Evolutionary conservation across 768 basidiomycete genomes (phyloP).

Genomic region (Termitomyces sp.): DNA sequence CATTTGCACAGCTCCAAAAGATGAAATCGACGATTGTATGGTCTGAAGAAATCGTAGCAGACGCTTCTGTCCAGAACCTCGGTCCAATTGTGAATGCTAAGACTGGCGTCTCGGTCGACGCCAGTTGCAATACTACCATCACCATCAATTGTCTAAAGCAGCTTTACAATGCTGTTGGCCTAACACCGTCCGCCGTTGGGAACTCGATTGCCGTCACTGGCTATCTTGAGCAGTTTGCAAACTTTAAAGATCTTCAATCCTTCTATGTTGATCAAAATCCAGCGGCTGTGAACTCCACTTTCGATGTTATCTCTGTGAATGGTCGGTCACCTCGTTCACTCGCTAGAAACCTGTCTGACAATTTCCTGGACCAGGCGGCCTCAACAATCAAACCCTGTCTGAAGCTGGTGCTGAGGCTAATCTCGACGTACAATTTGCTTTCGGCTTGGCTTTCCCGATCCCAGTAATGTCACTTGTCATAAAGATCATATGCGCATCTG

Average conservation of each 20-base stretch:
- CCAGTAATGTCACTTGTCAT: conserved; percentile 25
- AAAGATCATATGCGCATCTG: background rate
- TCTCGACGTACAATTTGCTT: conserved; percentile 61
- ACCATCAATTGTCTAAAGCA: conserved; percentile 52
- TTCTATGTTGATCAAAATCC: conserved; percentile 48
- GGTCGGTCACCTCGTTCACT: conserved; percentile 29
- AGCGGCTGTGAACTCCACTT: conserved; percentile 44
- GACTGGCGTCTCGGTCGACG: conserved; percentile 28
- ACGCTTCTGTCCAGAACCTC: conserved; percentile 3
- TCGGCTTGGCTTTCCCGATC: conserved; percentile 59
- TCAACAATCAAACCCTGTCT: conserved; percentile 48
- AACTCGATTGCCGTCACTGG: conserved; percentile 53
- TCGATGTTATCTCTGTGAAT: conserved; percentile 50
- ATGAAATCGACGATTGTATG: conserved; percentile 17
- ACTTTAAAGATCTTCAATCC: conserved; percentile 43
- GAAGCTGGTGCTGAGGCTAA: conserved; percentile 62
- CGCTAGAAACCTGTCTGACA: background rate
- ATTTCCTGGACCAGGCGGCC: conserved; percentile 37
- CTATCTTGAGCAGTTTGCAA: conserved; percentile 51
- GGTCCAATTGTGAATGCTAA: conserved; percentile 1
- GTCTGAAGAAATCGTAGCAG: conserved; percentile 18
- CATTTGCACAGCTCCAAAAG: conserved; percentile 39
- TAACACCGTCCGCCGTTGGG: conserved; percentile 35
- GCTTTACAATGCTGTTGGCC: conserved; percentile 51
- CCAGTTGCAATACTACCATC: conserved; percentile 45